Evolutionary conservation across 208 protist species (phyloP), one percentile per base, ranked within the genome.

Genomic region (Leishmania gerbilli): DNA sequence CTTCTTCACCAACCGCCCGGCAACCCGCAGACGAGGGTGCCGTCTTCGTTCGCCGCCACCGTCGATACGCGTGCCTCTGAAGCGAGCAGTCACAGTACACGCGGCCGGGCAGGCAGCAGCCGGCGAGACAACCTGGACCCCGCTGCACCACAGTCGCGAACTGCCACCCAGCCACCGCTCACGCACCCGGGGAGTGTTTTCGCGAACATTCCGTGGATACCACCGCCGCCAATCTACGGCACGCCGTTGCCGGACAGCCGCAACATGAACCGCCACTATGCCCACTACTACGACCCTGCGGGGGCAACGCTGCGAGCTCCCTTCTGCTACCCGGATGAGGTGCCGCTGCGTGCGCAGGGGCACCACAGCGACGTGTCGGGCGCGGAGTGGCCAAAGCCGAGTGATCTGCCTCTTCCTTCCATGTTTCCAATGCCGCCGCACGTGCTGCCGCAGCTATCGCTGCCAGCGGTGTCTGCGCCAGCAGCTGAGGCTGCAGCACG

Each of bases 351-450:
- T 24, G 11, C 62, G 15, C 58, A 47, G 65, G 19, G 1, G 37
- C 51, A 8, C 13, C 69, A n/a, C 21, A 40, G 45, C 1, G 47
- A 21, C 55, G 51, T 47, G 19, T 45, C 17, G 15, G 71, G 31
- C 24, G 27, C 45, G 31, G 53, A 31, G 47, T 95, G 92, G 92
- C 92, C 92, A 27, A 83, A 77, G 8, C 91, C 91, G 7, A 76
- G 80, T n/a, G 91, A 94, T 67, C 76, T 96, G 47, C 91, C 91
- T 11, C 69, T 96, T 71, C 92, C 92, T 3, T 91, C 90, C 9
- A 69, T 67, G 17, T 94, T 96, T 76, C 92, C 92, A 6, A 80
- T 91, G 77, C 89, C 91, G 3, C 91, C 89, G 34, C 71, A 71
- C 19, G 56, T 85, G 21, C 76, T 88, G 74, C 76, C 81, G n/a